These are phyloP conservation scores for Pyrus betulifolia DNA, from an alignment of 306 rosid species.

Conservation along the genomic window DNA sequence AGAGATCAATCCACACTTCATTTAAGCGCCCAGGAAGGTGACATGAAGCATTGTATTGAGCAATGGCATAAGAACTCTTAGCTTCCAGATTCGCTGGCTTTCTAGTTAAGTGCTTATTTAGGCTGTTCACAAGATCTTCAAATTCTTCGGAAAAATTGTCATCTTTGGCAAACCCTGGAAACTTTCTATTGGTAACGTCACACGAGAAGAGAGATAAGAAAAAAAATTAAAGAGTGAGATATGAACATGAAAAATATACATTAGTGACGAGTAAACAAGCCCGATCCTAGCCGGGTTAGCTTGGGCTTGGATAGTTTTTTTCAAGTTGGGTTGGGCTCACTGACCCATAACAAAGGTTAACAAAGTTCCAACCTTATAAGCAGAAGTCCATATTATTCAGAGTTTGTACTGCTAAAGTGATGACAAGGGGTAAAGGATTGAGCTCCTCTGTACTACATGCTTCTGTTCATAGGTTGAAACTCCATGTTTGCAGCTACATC, in stretches of 20 bases:
- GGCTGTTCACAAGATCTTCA: conserved; percentile 38
- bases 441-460: neutral
- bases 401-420: neutral
- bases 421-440: neutral
- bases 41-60: conserved; percentile 57
- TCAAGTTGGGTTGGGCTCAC: neutral
- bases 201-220: neutral
- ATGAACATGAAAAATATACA: neutral
- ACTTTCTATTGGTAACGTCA: conserved; percentile 16
- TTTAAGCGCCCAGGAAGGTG: conserved; percentile 39
- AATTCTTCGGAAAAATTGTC: conserved; percentile 37
- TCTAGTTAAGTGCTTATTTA: conserved; percentile 23
- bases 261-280: neutral
- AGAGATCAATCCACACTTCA: conserved; percentile 61
- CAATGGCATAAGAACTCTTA: conserved; percentile 37
- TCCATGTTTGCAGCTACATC: neutral
- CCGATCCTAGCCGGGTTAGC: neutral
- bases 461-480: neutral
- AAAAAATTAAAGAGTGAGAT: neutral
- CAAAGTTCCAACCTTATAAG: neutral
- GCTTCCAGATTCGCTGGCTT: conserved; percentile 20
- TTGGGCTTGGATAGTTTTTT: neutral
- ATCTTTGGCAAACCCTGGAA: conserved; percentile 63
- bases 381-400: neutral
- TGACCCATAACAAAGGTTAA: neutral